These are phyloP conservation scores for Russula griseocarnosa DNA, from an alignment of 768 basidiomycete species.

Conservation along the genomic window DNA sequence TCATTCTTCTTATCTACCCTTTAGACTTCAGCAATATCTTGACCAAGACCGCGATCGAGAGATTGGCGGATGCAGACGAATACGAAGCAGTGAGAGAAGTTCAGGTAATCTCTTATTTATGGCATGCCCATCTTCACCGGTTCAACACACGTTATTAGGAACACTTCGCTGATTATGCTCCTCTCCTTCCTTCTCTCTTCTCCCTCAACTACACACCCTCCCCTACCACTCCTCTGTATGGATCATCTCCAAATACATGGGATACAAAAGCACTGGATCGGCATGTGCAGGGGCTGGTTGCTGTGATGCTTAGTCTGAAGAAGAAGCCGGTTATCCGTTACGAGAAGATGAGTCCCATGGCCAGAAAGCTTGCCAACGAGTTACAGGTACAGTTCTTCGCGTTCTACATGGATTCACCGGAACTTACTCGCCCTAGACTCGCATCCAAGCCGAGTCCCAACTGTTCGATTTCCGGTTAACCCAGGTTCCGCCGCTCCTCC, in stretches of 20 bases:
- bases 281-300: conserved; percentile 75
- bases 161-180: conserved; percentile 95
- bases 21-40: conserved; percentile 94
- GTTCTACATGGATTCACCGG: not conserved
- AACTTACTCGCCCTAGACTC: conserved; percentile 48
- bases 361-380: conserved; percentile 82
- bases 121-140: conserved; percentile 21
- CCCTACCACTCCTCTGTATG: conserved; percentile 60
- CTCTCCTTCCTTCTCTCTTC: conserved; percentile 81
- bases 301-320: conserved; percentile 88
- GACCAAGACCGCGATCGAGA: conserved; percentile 85
- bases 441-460: conserved; percentile 71
- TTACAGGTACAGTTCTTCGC: conserved; percentile 58
- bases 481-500: conserved; percentile 80
- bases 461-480: conserved; percentile 92
- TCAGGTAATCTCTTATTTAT: conserved; percentile 55
- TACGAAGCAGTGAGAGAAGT: conserved; percentile 96
- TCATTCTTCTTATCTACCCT: conserved; percentile 6
- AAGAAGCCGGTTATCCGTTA: conserved; percentile 94
- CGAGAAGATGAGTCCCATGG: conserved; percentile 89
- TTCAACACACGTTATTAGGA: conserved; percentile 52
- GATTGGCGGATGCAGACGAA: conserved; percentile 90
- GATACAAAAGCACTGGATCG: conserved; percentile 67
- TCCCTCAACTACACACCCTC: conserved; percentile 77
- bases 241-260: conserved; percentile 69